Conservation (phyloP, 2,329 filamentous ascomycete species). For the Penicillium sp. region DNA sequence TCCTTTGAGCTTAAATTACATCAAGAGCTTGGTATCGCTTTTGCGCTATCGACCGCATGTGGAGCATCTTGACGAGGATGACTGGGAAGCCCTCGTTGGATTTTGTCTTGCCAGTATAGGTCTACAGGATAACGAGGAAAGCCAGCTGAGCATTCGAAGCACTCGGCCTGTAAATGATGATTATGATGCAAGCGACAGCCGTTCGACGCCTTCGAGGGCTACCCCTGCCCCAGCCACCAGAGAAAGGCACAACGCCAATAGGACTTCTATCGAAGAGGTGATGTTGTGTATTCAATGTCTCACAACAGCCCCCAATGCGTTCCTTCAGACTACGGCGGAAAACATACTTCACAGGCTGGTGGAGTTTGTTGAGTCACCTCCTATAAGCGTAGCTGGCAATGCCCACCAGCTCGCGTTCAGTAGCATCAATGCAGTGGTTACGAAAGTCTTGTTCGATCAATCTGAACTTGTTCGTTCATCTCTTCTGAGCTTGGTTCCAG, state of each 20-base stretch:
- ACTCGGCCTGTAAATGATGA: slow-evolving; percentile 31
- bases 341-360: slow-evolving; percentile 59
- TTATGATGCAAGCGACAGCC: slow-evolving; percentile 25
- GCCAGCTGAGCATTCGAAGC: slow-evolving; percentile 32
- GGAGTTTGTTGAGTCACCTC: slow-evolving; percentile 62
- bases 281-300: slow-evolving; percentile 68
- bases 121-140: slow-evolving; percentile 26
- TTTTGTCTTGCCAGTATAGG: slow-evolving; percentile 70
- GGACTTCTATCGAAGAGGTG: slow-evolving; percentile 53
- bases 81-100: slow-evolving; percentile 69
- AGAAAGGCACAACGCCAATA: slow-evolving; percentile 30
- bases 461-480: slow-evolving; percentile 62
- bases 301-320: slow-evolving; percentile 66
- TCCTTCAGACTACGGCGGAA: slow-evolving; percentile 58
- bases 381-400: slow-evolving; percentile 56
- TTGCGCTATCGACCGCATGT: slow-evolving; percentile 74
- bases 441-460: slow-evolving; percentile 68
- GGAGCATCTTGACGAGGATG: slow-evolving; percentile 70
- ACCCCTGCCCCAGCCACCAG: slow-evolving; percentile 28
- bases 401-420: slow-evolving; percentile 74
- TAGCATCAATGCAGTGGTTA: slow-evolving; percentile 71
- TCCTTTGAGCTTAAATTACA: slow-evolving; percentile 73
- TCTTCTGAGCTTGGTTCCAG: slow-evolving; percentile 64
- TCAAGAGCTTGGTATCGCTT: slow-evolving; percentile 71
- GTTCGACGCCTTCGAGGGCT: slow-evolving; percentile 33